These are phyloP conservation scores for Russula foetens DNA, from an alignment of 768 basidiomycete species.

Conservation along the genomic window DNA sequence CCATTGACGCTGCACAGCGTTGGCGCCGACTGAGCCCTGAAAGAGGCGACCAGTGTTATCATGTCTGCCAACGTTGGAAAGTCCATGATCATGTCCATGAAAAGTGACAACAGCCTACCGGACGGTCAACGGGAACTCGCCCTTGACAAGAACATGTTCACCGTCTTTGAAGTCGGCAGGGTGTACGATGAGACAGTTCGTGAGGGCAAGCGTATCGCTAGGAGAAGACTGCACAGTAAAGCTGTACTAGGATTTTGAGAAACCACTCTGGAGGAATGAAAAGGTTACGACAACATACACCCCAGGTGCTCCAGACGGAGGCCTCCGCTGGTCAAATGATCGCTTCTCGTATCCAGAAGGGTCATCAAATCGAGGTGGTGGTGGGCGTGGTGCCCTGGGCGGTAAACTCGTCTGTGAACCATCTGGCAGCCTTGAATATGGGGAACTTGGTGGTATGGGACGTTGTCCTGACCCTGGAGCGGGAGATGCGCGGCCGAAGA, in stretches of 20 bases:
- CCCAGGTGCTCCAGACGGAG: slow-evolving; percentile 15
- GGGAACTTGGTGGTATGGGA: slow-evolving; percentile 8
- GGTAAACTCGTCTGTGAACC: slow-evolving; percentile 14
- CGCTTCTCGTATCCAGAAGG: slow-evolving; percentile 26
- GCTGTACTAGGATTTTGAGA: slow-evolving; percentile 11
- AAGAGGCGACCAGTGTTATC: slow-evolving; percentile 67
- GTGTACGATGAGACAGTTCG: slow-evolving; percentile 76
- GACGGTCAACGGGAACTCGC: slow-evolving; percentile 60
- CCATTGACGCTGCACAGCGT: slow-evolving; percentile 80
- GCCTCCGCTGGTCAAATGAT: slow-evolving; percentile 20
- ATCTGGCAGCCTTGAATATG: slow-evolving; percentile 17
- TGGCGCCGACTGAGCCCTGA: slow-evolving; percentile 67
- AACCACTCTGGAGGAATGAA: neutral
- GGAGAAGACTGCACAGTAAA: slow-evolving; percentile 24
- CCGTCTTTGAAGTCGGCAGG: slow-evolving; percentile 66
- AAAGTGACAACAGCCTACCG: slow-evolving; percentile 40
- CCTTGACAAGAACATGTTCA: slow-evolving; percentile 71
- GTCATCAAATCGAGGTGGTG: slow-evolving; percentile 25
- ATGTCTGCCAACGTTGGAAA: slow-evolving; percentile 41
- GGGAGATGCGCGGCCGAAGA: slow-evolving; percentile 10
- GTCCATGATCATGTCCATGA: neutral
- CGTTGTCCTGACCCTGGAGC: slow-evolving; percentile 1
- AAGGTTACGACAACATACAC: slow-evolving; percentile 17
- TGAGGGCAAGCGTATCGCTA: slow-evolving; percentile 48
- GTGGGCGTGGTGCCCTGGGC: slow-evolving; percentile 18